phyloP scores from a whole-genome alignment of 2,329 filamentous ascomycete species.

The Xylaria sp. region DNA sequence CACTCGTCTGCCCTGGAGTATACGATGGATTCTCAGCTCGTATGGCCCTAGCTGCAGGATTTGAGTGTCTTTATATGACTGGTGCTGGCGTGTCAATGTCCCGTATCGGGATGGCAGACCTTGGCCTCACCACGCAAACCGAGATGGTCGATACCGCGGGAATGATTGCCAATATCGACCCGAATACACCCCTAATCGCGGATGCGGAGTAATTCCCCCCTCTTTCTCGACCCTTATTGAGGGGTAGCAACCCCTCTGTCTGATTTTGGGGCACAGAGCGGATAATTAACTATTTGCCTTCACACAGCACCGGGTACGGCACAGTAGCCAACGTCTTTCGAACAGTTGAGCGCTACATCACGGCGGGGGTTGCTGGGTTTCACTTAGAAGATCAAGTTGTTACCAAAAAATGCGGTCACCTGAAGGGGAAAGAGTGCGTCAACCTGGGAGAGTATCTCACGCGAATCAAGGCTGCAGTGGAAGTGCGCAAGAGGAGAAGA shows the following conservation, averaged over 20 bases:
- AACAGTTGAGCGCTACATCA: conserved; percentile 45
- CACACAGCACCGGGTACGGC: conserved; percentile 56
- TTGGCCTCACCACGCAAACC: conserved; percentile 64
- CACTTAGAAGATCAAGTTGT: conserved; percentile 45
- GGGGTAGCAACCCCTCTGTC: neutral
- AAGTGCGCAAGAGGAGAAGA: conserved; percentile 46
- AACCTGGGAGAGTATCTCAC: conserved; percentile 36
- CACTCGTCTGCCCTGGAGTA: conserved; percentile 67
- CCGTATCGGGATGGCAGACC: conserved; percentile 64
- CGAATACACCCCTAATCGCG: conserved; percentile 62
- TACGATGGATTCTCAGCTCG: conserved; percentile 71
- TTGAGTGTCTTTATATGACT: conserved; percentile 65
- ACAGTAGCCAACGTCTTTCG: conserved; percentile 57
- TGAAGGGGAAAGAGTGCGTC: conserved; percentile 44
- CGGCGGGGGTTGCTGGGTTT: conserved; percentile 39
- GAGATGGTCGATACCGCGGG: conserved; percentile 69
- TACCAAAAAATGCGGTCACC: conserved; percentile 47
- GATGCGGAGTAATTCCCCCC: conserved; percentile 52
- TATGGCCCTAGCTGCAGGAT: conserved; percentile 62
- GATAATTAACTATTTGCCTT: neutral
- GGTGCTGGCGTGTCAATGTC: conserved; percentile 46
- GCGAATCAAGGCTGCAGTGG: conserved; percentile 41
- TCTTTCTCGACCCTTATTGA: neutral
- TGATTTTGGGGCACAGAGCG: no score
- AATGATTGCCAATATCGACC: conserved; percentile 67